A percentile compares a stretch with the other conserved stretches of the same genome.
phyloP scores from a whole-genome alignment of 73 alveolate genomes.

The Vitrella brassicaformis region DNA sequence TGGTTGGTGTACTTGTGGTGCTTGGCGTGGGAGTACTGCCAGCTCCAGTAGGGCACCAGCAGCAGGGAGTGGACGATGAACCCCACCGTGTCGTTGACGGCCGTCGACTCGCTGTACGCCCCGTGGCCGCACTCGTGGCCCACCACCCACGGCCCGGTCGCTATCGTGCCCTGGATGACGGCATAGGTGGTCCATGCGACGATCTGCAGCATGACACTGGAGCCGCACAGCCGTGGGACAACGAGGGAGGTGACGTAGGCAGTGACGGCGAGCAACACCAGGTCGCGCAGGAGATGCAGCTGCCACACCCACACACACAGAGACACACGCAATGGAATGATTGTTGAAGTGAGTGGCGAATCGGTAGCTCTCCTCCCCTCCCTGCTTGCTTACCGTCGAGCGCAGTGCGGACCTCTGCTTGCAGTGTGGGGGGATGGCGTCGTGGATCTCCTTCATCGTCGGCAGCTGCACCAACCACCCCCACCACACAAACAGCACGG shows the following conservation, averaged over 20 bases:
- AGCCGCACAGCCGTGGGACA: no score
- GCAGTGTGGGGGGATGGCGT: background rate
- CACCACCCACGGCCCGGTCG: slow-evolving; percentile 36
- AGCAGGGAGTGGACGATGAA: background rate
- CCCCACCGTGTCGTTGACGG: slow-evolving; percentile 23
- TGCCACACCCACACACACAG: no score
- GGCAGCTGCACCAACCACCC: background rate
- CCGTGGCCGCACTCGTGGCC: slow-evolving; percentile 37
- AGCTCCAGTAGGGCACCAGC: slow-evolving; percentile 21
- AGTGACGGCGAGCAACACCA: no score
- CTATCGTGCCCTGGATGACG: slow-evolving; percentile 28
- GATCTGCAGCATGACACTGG: no score
- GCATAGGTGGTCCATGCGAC: slow-evolving; percentile 31
- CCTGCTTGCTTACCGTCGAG: no score
- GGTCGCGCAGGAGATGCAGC: no score
- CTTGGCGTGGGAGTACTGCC: slow-evolving; percentile 39
- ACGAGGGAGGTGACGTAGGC: no score
- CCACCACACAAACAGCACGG: slow-evolving; percentile 17
- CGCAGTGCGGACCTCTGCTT: background rate
- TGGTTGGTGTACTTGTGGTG: slow-evolving; percentile 34
- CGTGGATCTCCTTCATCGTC: background rate
- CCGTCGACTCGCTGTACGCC: slow-evolving; percentile 17
- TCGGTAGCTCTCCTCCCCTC: no score
- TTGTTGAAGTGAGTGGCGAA: no score
- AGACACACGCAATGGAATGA: no score